Percentiles rank a stretch among this genome's conserved stretches.
Evolutionary conservation across 257 asterid species (phyloP).

Genomic region (Datura wrightii): DNA sequence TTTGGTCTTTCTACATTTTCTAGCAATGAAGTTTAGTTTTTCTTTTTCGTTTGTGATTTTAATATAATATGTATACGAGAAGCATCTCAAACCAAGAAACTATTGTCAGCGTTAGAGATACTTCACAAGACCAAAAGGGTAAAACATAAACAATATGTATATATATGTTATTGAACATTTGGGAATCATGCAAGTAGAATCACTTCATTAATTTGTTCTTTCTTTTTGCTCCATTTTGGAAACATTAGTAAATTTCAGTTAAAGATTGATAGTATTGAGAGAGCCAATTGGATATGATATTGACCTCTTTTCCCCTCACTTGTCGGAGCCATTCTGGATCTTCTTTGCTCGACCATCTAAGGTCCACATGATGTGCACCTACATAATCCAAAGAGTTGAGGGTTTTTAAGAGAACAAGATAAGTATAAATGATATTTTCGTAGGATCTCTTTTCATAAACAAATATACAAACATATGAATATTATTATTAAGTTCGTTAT

Average conservation of each 20-base stretch:
- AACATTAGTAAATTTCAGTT: slow-evolving; percentile 24
- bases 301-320: slow-evolving; percentile 29
- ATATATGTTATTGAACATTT: neutral
- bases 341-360: slow-evolving; percentile 71
- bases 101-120: neutral
- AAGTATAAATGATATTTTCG: no score
- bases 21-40: neutral
- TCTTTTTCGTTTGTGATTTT: no score
- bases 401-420: no score
- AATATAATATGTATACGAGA: no score
- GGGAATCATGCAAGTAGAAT: neutral
- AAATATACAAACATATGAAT: neutral
- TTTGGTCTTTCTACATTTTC: slow-evolving; percentile 1
- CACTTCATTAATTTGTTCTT: neutral
- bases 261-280: slow-evolving; percentile 38
- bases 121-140: neutral
- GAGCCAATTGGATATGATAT: slow-evolving; percentile 30
- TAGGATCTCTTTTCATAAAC: neutral
- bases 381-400: neutral
- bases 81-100: neutral
- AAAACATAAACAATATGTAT: neutral
- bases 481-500: neutral
- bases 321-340: slow-evolving; percentile 85
- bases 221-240: no score
- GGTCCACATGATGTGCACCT: slow-evolving; percentile 95